These are phyloP conservation scores for Artomyces pyxidatus DNA, from an alignment of 768 basidiomycete genomes.

Conservation along the genomic window DNA sequence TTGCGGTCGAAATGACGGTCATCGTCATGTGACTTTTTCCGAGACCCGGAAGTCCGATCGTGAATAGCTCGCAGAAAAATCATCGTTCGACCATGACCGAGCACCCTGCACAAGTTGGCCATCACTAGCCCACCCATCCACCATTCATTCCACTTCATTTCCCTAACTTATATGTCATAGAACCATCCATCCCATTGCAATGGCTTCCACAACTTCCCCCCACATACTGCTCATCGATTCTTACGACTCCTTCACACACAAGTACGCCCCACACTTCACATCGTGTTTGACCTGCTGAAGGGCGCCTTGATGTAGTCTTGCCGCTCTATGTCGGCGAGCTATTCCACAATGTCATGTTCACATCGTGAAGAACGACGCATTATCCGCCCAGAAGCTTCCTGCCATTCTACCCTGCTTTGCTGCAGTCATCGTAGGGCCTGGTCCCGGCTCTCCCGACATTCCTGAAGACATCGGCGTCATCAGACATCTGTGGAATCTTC, in stretches of 20 bases:
- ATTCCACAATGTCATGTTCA: slow-evolving; percentile 55
- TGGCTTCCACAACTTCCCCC: slow-evolving; percentile 21
- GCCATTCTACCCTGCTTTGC: slow-evolving; percentile 53
- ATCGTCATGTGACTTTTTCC: no score
- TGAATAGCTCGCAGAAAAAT: no score
- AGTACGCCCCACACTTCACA: slow-evolving; percentile 41
- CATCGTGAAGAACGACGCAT: slow-evolving; percentile 67
- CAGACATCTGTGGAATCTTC: slow-evolving; percentile 60
- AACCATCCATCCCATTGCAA: background rate
- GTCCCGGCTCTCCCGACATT: slow-evolving; percentile 68
- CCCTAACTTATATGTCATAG: background rate
- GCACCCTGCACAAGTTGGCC: no score
- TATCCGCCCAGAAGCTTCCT: slow-evolving; percentile 40
- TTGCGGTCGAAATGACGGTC: no score
- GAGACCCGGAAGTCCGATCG: no score
- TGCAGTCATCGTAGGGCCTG: slow-evolving; percentile 69
- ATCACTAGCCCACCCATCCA: no score
- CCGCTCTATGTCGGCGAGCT: slow-evolving; percentile 55
- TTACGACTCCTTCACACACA: slow-evolving; percentile 85
- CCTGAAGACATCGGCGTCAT: slow-evolving; percentile 60
- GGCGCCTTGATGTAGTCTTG: slow-evolving; percentile 40
- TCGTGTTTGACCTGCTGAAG: background rate
- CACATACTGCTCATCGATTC: slow-evolving; percentile 71
- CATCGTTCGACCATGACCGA: no score
- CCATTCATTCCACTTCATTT: no score